Evolutionary conservation across 2,329 filamentous ascomycete genomes (phyloP).

Genomic region (Scedosporium minutisporum): DNA sequence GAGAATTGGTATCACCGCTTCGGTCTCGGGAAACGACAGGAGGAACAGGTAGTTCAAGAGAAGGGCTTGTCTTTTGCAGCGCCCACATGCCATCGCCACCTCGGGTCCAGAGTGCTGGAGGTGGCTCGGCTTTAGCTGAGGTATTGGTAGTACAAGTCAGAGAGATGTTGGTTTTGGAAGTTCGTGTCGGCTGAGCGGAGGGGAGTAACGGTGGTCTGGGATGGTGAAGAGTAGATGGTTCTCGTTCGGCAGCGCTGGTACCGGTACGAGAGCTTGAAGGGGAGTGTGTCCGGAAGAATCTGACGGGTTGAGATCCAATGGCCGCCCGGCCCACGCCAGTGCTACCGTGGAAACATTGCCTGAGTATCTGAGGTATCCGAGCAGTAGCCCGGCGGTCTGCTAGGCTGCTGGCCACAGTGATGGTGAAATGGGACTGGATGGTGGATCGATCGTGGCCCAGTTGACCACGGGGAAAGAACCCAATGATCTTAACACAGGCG

Average conservation of each 20-base stretch:
- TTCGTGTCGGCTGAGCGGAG: background rate
- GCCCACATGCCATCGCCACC: background rate
- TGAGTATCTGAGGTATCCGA: constrained; percentile 12
- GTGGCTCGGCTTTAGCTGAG: constrained; percentile 49
- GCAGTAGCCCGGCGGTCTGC: constrained; percentile 11
- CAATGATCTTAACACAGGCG: background rate
- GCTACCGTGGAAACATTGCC: constrained; percentile 10
- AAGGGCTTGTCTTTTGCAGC: background rate
- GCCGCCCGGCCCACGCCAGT: constrained; percentile 9
- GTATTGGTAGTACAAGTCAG: constrained; percentile 38
- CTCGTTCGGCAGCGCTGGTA: constrained; percentile 7
- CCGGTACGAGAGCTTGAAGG: background rate
- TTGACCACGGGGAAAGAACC: background rate
- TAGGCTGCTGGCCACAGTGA: constrained; percentile 11
- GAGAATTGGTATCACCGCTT: background rate
- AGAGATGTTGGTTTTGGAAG: background rate
- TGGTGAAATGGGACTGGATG: constrained; percentile 4
- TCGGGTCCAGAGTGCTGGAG: constrained; percentile 27
- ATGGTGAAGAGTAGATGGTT: constrained; percentile 22
- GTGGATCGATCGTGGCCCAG: background rate
- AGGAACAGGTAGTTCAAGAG: background rate
- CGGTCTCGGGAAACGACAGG: background rate
- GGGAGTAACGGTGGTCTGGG: constrained; percentile 26
- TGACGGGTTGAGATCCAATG: background rate
- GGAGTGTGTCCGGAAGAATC: background rate